These are phyloP conservation scores for Eruca vesicaria DNA, from an alignment of 441 rosid genomes.

Conservation along the genomic window DNA sequence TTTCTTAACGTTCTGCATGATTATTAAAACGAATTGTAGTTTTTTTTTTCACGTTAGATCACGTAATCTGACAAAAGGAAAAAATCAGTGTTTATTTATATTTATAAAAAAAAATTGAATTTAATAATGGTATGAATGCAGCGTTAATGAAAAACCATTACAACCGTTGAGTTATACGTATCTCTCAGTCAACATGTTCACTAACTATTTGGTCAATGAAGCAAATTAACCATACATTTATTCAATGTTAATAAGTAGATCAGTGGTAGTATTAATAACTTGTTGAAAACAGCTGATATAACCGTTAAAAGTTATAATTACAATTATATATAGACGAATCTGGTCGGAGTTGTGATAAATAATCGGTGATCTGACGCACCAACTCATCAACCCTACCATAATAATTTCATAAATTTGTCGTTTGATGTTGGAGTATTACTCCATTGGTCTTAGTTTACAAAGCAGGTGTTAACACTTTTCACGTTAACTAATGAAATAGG, in stretches of 20 bases:
- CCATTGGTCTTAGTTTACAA: neutral
- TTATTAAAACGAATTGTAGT: neutral
- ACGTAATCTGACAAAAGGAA: neutral
- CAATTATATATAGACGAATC: neutral
- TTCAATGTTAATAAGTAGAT: neutral
- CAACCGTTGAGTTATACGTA: neutral
- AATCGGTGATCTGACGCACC: neutral
- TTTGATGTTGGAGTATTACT: neutral
- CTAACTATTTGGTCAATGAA: neutral
- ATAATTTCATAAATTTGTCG: neutral
- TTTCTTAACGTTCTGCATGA: neutral
- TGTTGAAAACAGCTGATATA: neutral
- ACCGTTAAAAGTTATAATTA: constrained; percentile 8
- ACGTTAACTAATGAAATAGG: neutral
- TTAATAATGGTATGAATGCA: neutral
- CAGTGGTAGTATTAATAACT: neutral
- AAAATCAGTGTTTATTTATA: neutral
- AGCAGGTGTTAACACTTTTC: neutral
- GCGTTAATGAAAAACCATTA: neutral
- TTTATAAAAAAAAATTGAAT: neutral
- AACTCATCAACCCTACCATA: neutral
- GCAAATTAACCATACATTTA: neutral
- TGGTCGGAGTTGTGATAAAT: neutral
- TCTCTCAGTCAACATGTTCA: neutral
- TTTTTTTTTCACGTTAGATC: neutral